phyloP scores from a whole-genome alignment of 768 basidiomycete species.

The Collybia mongolica region DNA sequence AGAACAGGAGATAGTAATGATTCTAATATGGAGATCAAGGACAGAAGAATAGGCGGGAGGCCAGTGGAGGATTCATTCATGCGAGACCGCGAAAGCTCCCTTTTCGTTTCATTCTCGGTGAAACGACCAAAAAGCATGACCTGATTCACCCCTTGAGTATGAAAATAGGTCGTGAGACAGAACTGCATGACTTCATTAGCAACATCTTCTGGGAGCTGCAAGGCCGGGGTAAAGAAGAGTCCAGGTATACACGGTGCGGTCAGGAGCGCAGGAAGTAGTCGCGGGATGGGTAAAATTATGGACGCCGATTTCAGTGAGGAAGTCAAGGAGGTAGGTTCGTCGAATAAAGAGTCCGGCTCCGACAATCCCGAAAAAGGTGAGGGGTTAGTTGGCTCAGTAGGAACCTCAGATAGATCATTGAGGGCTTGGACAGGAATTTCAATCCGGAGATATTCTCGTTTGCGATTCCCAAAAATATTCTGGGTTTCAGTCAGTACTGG shows the following conservation, averaged over 20 bases:
- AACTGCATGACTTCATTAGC: constrained; percentile 46
- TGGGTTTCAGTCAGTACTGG: not conserved
- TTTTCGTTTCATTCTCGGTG: constrained; percentile 9
- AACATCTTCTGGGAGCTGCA: constrained; percentile 49
- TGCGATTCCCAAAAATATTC: not conserved
- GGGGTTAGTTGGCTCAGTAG: not conserved
- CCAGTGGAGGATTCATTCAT: constrained; percentile 25
- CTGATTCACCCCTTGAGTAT: constrained; percentile 57
- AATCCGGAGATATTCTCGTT: constrained; percentile 15
- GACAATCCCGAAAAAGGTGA: constrained; percentile 16
- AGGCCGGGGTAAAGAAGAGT: constrained; percentile 55
- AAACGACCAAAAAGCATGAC: constrained; percentile 81
- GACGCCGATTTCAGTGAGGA: not conserved
- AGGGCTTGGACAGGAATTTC: constrained; percentile 9
- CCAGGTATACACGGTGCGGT: constrained; percentile 60
- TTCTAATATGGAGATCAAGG: constrained; percentile 53
- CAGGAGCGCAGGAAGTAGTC: constrained; percentile 25
- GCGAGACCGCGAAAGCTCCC: constrained; percentile 4
- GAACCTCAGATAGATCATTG: not conserved
- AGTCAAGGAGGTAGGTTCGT: constrained; percentile 22
- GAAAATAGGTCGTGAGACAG: constrained; percentile 61
- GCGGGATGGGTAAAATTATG: not conserved
- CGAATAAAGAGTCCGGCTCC: constrained; percentile 49
- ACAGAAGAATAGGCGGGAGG: constrained; percentile 54
- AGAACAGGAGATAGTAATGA: constrained; percentile 47